A percentile compares a stretch with the other conserved stretches of the same genome.
Conservation (phyloP, 2,329 filamentous ascomycete species). For the Colletotrichum tabaci region DNA sequence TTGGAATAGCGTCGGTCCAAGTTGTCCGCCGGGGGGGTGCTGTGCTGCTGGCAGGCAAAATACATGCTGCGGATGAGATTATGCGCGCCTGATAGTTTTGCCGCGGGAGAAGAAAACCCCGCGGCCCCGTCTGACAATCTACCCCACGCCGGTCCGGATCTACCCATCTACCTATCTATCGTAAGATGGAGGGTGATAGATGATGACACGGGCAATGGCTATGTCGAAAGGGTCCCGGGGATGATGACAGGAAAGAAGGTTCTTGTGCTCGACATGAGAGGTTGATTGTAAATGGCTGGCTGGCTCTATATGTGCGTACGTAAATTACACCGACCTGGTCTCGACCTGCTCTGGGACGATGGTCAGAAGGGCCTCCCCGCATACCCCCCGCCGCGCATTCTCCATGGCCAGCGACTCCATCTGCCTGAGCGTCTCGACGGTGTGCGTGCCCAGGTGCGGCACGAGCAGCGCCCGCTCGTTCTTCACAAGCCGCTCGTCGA, state of each 20-base stretch:
- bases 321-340: too few relatives aligned
- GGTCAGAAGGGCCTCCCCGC: slow-evolving; percentile 41
- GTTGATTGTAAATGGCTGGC: not conserved
- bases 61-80: not conserved
- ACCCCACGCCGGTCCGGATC: not conserved
- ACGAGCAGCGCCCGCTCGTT: slow-evolving; percentile 74
- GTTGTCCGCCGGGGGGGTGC: too few relatives aligned
- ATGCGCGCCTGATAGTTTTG: slow-evolving; percentile 8
- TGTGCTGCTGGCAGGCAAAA: not conserved
- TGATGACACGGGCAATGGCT: not conserved
- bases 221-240: not conserved
- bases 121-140: not conserved
- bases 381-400: slow-evolving; percentile 46
- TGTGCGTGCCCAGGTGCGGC: slow-evolving; percentile 79
- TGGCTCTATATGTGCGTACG: not conserved
- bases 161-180: too few relatives aligned
- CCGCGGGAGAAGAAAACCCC: slow-evolving; percentile 28
- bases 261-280: too few relatives aligned
- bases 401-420: slow-evolving; percentile 50
- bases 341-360: slow-evolving; percentile 41
- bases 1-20: too few relatives aligned
- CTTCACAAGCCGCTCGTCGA: slow-evolving; percentile 72
- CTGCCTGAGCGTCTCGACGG: slow-evolving; percentile 62
- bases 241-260: not conserved
- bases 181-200: too few relatives aligned